Percentiles rank a stretch among this genome's conserved stretches.
Evolutionary conservation across 2,329 filamentous ascomycete genomes (phyloP).

Genomic region (Neofusicoccum cordaticola): DNA sequence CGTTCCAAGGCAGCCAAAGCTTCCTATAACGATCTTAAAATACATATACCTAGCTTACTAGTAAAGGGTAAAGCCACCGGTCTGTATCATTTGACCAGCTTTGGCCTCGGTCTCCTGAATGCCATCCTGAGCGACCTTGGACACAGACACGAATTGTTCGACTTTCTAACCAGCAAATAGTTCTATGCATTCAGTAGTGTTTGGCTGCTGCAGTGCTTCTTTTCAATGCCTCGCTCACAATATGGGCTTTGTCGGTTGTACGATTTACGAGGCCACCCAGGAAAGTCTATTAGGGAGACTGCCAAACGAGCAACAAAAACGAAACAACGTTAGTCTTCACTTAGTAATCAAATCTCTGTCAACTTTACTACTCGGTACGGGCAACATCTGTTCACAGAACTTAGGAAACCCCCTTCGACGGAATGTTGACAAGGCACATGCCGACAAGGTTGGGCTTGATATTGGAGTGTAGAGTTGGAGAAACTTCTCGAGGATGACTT

Average conservation of each 20-base stretch:
- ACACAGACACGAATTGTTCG: not conserved
- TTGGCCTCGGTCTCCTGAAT: not conserved
- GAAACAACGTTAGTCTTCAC: too few relatives aligned
- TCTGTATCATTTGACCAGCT: not conserved
- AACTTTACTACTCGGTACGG: too few relatives aligned
- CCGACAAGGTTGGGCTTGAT: too few relatives aligned
- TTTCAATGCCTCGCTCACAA: not conserved
- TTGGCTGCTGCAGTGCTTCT: not conserved
- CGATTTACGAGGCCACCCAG: not conserved
- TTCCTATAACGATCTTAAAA: too few relatives aligned
- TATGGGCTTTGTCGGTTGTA: not conserved
- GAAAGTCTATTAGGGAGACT: not conserved
- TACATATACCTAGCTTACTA: too few relatives aligned
- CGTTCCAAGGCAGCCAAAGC: too few relatives aligned
- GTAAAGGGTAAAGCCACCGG: not conserved
- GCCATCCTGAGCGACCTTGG: not conserved
- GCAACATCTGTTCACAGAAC: too few relatives aligned
- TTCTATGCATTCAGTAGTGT: not conserved
- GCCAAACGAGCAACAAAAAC: conserved; percentile 15
- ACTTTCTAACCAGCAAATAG: not conserved
- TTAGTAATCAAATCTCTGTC: too few relatives aligned
- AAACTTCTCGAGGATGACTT: too few relatives aligned
- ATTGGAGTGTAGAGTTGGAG: too few relatives aligned
- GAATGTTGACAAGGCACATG: too few relatives aligned
- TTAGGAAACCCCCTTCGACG: too few relatives aligned